Evolutionary conservation across 352 stramenopile genomes (phyloP), one percentile per base, ranked within the genome.

Genomic region (Aphanomyces astaci): DNA sequence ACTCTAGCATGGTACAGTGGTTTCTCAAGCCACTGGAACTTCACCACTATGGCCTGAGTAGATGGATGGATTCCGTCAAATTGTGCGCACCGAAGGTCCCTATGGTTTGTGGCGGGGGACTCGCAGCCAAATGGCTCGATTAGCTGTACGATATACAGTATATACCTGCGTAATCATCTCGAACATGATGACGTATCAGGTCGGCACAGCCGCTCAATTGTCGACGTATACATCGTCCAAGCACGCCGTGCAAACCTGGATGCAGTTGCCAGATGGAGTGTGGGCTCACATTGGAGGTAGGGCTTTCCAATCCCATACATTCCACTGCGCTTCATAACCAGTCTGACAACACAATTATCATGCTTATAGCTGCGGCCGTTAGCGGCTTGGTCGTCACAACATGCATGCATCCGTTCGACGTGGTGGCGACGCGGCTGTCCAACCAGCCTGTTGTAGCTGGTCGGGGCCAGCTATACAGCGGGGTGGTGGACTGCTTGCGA

Each of bases 401-500:
- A 31, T 80, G 80, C 11, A 95, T 95, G 84, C 92, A 95, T 72
- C 86, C 86, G 32, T 90, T 95, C 70, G 86, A 95, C 68, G 86
- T 93, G 30, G 81, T 95, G 28, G 92, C 86, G 11, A 95, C 86
- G 51, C 83, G 86, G 36, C 71, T 95, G 64, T 92, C 91, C 73
- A 92, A 82, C 53, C 86, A 95, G 63, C 86, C 86, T 56, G 83
- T 95, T 4, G 79, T 90, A 43, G 81, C 90, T 28, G 86, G 86
- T 71, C 88, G 88, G 73, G 86, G 86, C 17, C 79, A 81, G 36
- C 67, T 93, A 22, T 95, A 95, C 76, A 76, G 74, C 25, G 81
- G 81, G 46, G 71, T 93, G 30, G 51, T 86, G 11, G 86, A 93
- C 72, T 93, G 86, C 69, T 79, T 92, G 36, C 33, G 54, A 48